Evolutionary conservation across 306 rosid species (phyloP).

Genomic region (Medicago lupulina): DNA sequence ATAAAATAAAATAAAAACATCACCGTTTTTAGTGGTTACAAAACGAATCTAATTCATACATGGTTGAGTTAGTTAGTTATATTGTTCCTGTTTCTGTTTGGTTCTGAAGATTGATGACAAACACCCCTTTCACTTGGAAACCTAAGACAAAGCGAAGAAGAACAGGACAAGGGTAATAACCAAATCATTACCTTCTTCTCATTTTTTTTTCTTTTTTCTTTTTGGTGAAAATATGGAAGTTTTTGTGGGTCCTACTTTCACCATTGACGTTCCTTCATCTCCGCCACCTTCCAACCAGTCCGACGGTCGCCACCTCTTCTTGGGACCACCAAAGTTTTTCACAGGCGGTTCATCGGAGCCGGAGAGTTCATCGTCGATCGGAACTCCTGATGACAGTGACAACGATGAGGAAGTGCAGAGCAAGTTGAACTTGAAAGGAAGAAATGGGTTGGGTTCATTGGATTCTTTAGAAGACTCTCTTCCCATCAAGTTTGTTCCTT

Average conservation of each 20-base stretch:
- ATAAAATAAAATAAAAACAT: neutral
- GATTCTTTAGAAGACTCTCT: constrained; percentile 79
- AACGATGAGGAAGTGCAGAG: constrained; percentile 62
- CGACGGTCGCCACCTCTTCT: constrained; percentile 37
- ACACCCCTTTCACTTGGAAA: constrained; percentile 52
- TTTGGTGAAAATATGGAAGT: constrained; percentile 59
- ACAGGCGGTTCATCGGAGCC: constrained; percentile 57
- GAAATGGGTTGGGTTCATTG: constrained; percentile 55
- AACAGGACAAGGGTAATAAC: constrained; percentile 60
- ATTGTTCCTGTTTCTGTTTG: neutral
- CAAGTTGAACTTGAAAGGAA: constrained; percentile 53
- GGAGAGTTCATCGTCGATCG: constrained; percentile 83
- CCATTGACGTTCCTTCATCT: constrained; percentile 62
- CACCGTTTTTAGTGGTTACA: neutral
- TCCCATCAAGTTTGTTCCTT: constrained; percentile 76
- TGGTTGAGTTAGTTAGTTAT: neutral
- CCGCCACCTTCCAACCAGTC: constrained; percentile 29
- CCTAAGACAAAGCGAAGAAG: constrained; percentile 61
- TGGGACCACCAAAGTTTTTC: constrained; percentile 22
- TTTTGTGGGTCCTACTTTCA: constrained; percentile 68
- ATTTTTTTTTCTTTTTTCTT: neutral
- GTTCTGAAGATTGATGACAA: constrained; percentile 66
- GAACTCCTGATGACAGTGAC: constrained; percentile 71
- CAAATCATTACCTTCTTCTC: neutral
- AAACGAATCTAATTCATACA: neutral